Conservation (phyloP, 345 rosid genomes). For the Ceriops zippeliana region DNA sequence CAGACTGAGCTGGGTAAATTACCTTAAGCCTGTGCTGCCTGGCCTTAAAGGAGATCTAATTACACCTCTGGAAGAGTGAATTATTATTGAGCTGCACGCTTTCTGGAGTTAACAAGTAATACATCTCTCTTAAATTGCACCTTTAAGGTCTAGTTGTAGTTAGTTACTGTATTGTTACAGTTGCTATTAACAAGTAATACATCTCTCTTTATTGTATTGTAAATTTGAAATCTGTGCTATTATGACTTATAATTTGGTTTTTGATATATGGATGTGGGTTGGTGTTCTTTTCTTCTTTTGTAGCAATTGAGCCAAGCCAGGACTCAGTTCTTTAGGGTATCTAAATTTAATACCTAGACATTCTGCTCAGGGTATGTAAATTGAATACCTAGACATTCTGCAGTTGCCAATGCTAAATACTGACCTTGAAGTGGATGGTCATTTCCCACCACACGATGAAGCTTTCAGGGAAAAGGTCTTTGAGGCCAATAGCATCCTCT, state of each 20-base stretch:
- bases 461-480: conserved; percentile 62
- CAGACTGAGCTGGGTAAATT: not conserved
- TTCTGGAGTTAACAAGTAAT: not conserved
- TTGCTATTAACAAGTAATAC: too few relatives aligned
- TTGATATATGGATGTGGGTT: not conserved
- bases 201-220: too few relatives aligned
- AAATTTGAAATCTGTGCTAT: conserved; percentile 21
- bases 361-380: conserved; percentile 13
- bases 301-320: conserved; percentile 15
- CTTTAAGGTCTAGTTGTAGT: not conserved
- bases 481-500: conserved; percentile 55
- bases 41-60: not conserved
- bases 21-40: not conserved
- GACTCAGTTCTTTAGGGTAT: conserved; percentile 11
- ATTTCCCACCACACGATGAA: conserved; percentile 56
- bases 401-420: conserved; percentile 18
- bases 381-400: conserved; percentile 16
- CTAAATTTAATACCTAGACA: conserved; percentile 16
- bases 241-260: not conserved
- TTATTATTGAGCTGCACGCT: too few relatives aligned
- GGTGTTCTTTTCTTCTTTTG: not conserved
- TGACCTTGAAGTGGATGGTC: conserved; percentile 38
- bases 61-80: not conserved
- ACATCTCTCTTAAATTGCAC: not conserved
- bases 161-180: too few relatives aligned